phyloP scores from a whole-genome alignment of 1,284 basidiomycete species.

The Irpex lacteus region DNA sequence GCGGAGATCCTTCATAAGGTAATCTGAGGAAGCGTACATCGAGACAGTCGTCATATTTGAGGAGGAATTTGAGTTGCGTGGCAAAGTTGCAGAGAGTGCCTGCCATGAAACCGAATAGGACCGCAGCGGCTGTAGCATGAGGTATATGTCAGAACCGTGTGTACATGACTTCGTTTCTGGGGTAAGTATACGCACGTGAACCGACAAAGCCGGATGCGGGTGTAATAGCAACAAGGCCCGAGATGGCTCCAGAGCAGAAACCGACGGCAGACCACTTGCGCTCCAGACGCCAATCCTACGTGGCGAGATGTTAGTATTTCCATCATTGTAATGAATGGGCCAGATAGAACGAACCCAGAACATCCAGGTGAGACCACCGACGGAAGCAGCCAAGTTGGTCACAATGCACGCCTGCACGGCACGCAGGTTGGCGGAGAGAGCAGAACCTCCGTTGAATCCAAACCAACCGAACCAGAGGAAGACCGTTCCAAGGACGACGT shows the following conservation, averaged over 20 bases:
- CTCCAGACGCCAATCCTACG: conserved; percentile 86
- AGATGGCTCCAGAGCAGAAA: conserved; percentile 94
- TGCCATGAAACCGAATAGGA: conserved; percentile 84
- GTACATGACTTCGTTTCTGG: conserved; percentile 15
- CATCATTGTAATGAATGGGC: neutral
- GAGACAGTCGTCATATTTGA: conserved; percentile 75
- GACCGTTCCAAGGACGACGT: conserved; percentile 89
- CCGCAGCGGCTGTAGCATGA: conserved; percentile 57
- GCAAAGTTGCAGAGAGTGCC: conserved; percentile 91
- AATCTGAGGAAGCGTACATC: conserved; percentile 52
- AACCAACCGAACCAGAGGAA: conserved; percentile 99
- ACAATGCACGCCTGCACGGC: conserved; percentile 90
- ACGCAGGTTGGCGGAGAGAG: conserved; percentile 83
- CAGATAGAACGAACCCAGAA: conserved; percentile 51
- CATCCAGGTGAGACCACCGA: conserved; percentile 95
- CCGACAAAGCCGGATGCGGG: conserved; percentile 91
- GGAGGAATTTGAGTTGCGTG: conserved; percentile 87
- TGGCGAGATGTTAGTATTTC: neutral
- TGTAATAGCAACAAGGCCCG: conserved; percentile 89
- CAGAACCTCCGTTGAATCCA: conserved; percentile 87
- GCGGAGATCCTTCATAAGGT: conserved; percentile 2
- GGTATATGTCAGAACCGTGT: conserved; percentile 1
- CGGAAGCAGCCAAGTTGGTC: conserved; percentile 86
- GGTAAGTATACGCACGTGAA: conserved; percentile 48
- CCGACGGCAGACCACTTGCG: conserved; percentile 92